phyloP scores from a whole-genome alignment of 2,329 filamentous ascomycete genomes.

The Beauveria rudraprayagi region DNA sequence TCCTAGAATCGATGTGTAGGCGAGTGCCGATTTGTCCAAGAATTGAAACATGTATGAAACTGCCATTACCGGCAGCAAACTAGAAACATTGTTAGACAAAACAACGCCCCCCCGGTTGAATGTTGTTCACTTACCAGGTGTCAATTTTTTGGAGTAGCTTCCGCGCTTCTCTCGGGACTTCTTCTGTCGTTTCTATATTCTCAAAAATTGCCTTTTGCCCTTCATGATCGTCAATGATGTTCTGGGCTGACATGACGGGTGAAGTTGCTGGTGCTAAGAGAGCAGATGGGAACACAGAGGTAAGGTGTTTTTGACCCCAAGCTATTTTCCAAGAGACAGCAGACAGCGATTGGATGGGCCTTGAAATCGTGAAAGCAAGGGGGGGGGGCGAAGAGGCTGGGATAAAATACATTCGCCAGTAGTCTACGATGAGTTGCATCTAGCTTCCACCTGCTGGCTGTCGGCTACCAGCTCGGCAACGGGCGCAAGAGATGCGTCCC shows the following conservation, averaged over 20 bases:
- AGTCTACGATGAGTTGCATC: too few species aligned
- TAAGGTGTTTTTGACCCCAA: background rate
- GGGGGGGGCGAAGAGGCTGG: too few species aligned
- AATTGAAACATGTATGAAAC: slow-evolving; percentile 52
- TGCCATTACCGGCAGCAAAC: slow-evolving; percentile 44
- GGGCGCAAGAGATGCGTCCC: background rate
- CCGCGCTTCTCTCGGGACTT: background rate
- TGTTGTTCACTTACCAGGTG: background rate
- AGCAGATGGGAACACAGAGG: background rate
- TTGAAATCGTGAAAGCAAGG: too few species aligned
- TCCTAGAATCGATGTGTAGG: slow-evolving; percentile 44
- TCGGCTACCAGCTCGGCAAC: background rate
- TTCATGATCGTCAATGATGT: background rate
- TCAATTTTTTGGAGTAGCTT: background rate
- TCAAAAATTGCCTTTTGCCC: background rate
- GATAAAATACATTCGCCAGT: too few species aligned
- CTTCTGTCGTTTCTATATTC: background rate
- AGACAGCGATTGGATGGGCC: background rate
- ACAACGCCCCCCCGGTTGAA: background rate
- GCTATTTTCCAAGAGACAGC: background rate
- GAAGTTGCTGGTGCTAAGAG: background rate
- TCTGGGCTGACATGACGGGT: background rate
- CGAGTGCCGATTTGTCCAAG: slow-evolving; percentile 50
- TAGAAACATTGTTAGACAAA: slow-evolving; percentile 12
- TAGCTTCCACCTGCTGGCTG: too few species aligned